These are phyloP conservation scores for Eutrema heterophyllum DNA, from an alignment of 345 rosid species.

Conservation along the genomic window DNA sequence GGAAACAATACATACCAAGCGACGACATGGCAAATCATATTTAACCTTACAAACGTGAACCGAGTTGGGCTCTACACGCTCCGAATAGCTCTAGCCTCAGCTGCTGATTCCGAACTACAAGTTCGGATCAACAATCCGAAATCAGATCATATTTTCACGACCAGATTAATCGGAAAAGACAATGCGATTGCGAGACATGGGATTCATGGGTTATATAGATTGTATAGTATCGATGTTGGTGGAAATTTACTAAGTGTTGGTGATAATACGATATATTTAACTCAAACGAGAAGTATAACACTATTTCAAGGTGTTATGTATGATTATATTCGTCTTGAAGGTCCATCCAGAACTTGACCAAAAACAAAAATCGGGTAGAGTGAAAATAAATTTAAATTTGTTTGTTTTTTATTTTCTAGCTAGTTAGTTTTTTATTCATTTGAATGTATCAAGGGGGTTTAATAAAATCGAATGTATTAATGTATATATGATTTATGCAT, in stretches of 20 bases:
- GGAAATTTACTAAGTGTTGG: slow-evolving; percentile 36
- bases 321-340: slow-evolving; percentile 81
- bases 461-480: not conserved
- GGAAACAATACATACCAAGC: slow-evolving; percentile 37
- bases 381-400: not conserved
- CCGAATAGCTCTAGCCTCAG: slow-evolving; percentile 71
- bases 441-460: not conserved
- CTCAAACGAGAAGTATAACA: slow-evolving; percentile 42
- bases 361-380: not conserved
- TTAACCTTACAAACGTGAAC: slow-evolving; percentile 34
- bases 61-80: slow-evolving; percentile 49
- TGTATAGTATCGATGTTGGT: slow-evolving; percentile 48
- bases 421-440: not conserved
- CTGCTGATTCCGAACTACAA: slow-evolving; percentile 52
- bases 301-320: slow-evolving; percentile 69
- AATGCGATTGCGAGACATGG: slow-evolving; percentile 90
- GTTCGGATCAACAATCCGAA: slow-evolving; percentile 48
- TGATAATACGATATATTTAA: slow-evolving; percentile 53
- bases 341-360: slow-evolving; percentile 13
- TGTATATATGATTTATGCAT: not conserved
- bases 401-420: not conserved
- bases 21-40: slow-evolving; percentile 76
- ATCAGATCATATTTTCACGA: slow-evolving; percentile 37
- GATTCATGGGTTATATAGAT: slow-evolving; percentile 70
- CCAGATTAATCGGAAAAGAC: slow-evolving; percentile 55